Percentiles rank a stretch among this genome's conserved stretches.
Evolutionary conservation across 2,329 filamentous ascomycete species (phyloP).

Genomic region (Diaporthe sp.): DNA sequence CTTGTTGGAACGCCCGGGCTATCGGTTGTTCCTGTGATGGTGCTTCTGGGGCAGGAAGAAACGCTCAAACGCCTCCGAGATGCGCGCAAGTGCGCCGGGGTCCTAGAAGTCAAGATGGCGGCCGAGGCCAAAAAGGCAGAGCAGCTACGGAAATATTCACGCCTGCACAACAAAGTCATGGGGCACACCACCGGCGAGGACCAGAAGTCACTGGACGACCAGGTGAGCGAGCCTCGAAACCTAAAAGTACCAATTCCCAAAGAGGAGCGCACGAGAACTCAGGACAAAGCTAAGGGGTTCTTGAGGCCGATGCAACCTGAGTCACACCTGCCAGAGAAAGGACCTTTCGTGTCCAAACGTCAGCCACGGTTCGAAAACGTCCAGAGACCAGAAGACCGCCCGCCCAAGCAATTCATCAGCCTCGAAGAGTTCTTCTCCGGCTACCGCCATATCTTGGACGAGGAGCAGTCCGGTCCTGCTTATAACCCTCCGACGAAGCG

Average conservation of each 20-base stretch:
- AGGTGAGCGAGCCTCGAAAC: slow-evolving; percentile 25
- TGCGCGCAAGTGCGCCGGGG: slow-evolving; percentile 19
- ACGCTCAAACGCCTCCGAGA: slow-evolving; percentile 45
- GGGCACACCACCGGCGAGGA: neutral
- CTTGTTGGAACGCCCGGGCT: slow-evolving; percentile 46
- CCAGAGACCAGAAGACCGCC: neutral
- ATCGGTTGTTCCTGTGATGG: slow-evolving; percentile 46
- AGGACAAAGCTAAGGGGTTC: slow-evolving; percentile 2
- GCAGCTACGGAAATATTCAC: neutral
- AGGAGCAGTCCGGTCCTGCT: neutral
- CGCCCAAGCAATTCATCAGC: slow-evolving; percentile 9
- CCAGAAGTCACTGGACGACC: neutral
- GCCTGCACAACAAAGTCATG: neutral
- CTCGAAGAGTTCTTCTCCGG: slow-evolving; percentile 10
- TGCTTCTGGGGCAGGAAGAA: slow-evolving; percentile 50
- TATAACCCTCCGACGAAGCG: neutral
- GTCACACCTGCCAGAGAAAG: neutral
- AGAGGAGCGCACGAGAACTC: neutral
- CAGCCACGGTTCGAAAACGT: neutral
- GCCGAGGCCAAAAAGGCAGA: neutral
- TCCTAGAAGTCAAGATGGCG: slow-evolving; percentile 12
- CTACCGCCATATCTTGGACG: slow-evolving; percentile 5
- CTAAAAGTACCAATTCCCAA: neutral
- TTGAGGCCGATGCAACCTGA: slow-evolving; percentile 18
- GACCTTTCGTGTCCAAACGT: slow-evolving; percentile 18